Percentiles rank a stretch among this genome's conserved stretches.
These are phyloP conservation scores for Cephalotrichum gorgonifer DNA, from an alignment of 2,329 filamentous ascomycete species.

Conservation along the genomic window DNA sequence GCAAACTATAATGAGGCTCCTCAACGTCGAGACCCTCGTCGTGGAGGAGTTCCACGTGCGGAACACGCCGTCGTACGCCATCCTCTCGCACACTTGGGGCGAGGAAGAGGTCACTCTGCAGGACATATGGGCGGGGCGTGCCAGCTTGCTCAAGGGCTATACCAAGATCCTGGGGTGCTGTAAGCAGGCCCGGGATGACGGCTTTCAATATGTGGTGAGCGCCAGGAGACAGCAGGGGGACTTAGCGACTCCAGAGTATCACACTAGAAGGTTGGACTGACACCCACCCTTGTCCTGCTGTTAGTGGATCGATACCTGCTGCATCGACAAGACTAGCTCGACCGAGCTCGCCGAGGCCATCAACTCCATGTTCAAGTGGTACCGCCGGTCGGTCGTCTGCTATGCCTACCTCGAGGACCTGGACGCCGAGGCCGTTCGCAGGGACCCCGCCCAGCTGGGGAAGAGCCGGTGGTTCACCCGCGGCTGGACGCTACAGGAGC, in stretches of 20 bases:
- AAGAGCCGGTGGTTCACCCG: conserved; percentile 22
- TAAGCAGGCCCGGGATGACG: conserved; percentile 5
- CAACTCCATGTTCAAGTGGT: conserved; percentile 20
- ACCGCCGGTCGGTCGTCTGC: conserved; percentile 13
- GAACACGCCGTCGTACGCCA: conserved; percentile 12
- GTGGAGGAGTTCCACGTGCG: conserved; percentile 8
- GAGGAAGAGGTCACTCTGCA: conserved; percentile 10
- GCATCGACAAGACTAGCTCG: conserved; percentile 17
- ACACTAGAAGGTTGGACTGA: no score
- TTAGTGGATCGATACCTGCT: conserved; percentile 20
- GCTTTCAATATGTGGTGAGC: conserved; percentile 4
- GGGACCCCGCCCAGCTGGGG: not conserved
- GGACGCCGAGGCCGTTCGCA: not conserved
- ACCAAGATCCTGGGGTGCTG: conserved; percentile 7
- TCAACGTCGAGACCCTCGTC: conserved; percentile 1
- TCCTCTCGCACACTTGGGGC: conserved; percentile 15
- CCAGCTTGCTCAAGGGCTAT: not conserved
- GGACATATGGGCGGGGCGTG: conserved; percentile 1
- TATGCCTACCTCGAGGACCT: conserved; percentile 15
- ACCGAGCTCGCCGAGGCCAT: no score
- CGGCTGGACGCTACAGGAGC: conserved; percentile 57
- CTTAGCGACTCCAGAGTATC: not conserved
- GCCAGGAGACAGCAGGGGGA: not conserved
- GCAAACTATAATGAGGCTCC: not conserved
- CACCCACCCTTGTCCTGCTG: conserved; percentile 3